A percentile compares a stretch with the other conserved stretches of the same genome.
phyloP scores from a whole-genome alignment of 148 eudicot species.

The Rhododendron ferrugineum region DNA sequence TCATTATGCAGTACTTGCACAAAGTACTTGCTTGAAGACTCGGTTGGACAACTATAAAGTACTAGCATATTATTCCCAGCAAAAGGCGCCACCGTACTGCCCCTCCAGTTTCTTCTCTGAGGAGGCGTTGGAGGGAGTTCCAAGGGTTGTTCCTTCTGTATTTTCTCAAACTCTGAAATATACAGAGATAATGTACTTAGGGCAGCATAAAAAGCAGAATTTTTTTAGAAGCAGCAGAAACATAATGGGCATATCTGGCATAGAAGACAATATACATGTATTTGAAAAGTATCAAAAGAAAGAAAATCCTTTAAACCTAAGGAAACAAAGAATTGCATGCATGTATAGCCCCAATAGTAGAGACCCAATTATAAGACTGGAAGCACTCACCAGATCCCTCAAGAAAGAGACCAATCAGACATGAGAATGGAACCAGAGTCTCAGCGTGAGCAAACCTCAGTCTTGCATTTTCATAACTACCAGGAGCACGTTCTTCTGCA shows the following conservation, averaged over 20 bases:
- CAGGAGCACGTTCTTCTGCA: constrained; percentile 63
- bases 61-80: constrained; percentile 93
- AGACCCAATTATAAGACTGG: not conserved
- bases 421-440: constrained; percentile 92
- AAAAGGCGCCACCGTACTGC: constrained; percentile 74
- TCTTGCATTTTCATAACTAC: constrained; percentile 86
- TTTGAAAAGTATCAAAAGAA: not conserved
- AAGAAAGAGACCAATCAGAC: constrained; percentile 90
- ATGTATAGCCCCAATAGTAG: not conserved
- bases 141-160: constrained; percentile 67
- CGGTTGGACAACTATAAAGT: constrained; percentile 62
- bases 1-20: constrained; percentile 93
- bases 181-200: constrained; percentile 11
- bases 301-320: not conserved
- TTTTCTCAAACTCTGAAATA: constrained; percentile 61
- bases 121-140: constrained; percentile 84
- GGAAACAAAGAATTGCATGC: not conserved
- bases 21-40: constrained; percentile 62
- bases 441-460: constrained; percentile 97
- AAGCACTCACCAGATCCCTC: constrained; percentile 73
- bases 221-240: not conserved
- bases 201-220: not conserved
- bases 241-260: not conserved
- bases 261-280: not conserved
- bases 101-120: constrained; percentile 73